These are phyloP conservation scores for Coemansia sp. DNA, from an alignment of 192 early-diverging fungal species.

Conservation along the genomic window DNA sequence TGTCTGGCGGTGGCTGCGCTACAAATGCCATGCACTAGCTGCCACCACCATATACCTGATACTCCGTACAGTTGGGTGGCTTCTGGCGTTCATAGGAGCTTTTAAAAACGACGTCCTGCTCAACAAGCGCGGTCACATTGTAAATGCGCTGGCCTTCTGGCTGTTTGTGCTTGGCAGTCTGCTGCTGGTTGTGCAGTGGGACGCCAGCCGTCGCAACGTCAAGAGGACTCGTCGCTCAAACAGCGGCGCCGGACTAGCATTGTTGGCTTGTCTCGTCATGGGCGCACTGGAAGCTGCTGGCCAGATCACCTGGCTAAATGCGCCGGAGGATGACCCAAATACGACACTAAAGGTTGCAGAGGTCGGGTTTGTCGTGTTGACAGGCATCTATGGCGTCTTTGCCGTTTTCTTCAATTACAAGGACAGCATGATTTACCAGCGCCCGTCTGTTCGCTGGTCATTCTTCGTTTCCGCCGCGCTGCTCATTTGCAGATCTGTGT, in stretches of 20 bases:
- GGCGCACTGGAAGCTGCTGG: conserved; percentile 49
- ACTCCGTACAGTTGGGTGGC: conserved; percentile 45
- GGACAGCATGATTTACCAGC: conserved; percentile 41
- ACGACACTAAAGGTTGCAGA: conserved; percentile 28
- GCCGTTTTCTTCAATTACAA: conserved; percentile 24
- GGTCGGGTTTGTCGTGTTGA: conserved; percentile 36
- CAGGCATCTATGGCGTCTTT: conserved; percentile 15
- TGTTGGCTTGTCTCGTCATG: conserved; percentile 30
- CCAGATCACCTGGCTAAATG: conserved; percentile 51
- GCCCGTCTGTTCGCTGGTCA: conserved; percentile 33
- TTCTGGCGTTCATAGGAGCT: conserved; percentile 42
- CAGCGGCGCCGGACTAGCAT: conserved; percentile 20
- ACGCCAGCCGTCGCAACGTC: conserved; percentile 28
- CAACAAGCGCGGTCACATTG: conserved; percentile 48
- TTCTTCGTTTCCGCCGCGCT: conserved; percentile 24
- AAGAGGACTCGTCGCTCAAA: conserved; percentile 31
- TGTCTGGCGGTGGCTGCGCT: conserved; percentile 41
- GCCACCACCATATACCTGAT: conserved; percentile 29
- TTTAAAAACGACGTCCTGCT: conserved; percentile 24
- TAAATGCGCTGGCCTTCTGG: conserved; percentile 44
- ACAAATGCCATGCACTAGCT: conserved; percentile 33
- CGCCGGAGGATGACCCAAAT: conserved; percentile 22
- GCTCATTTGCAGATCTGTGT: conserved; percentile 31
- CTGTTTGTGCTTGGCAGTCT: conserved; percentile 32
- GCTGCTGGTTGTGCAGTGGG: conserved; percentile 40